Percentiles rank a stretch among this genome's conserved stretches.
These are phyloP conservation scores for Laguncularia racemosa DNA, from an alignment of 345 rosid genomes.

Conservation along the genomic window DNA sequence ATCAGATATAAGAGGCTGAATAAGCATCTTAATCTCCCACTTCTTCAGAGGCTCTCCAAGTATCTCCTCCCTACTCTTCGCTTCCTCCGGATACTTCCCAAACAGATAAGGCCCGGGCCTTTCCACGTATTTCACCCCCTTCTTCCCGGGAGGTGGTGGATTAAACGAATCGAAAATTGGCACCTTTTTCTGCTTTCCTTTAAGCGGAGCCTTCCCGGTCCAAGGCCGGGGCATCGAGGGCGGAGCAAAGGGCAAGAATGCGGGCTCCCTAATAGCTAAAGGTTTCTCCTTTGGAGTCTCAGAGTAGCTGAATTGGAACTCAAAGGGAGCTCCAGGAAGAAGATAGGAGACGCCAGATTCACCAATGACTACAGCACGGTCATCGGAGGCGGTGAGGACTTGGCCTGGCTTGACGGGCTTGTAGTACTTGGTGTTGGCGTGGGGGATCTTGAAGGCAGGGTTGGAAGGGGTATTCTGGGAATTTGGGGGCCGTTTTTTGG, in stretches of 20 bases:
- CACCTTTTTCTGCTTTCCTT: conserved; percentile 67
- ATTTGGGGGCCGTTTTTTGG: conserved; percentile 6
- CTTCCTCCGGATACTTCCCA: conserved; percentile 65
- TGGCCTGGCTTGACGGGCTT: conserved; percentile 74
- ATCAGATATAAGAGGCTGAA: conserved; percentile 60
- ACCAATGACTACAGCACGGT: conserved; percentile 59
- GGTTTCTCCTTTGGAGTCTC: conserved; percentile 83
- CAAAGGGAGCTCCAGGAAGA: conserved; percentile 92
- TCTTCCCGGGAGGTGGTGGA: conserved; percentile 52
- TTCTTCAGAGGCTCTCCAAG: conserved; percentile 77
- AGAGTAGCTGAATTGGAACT: conserved; percentile 88
- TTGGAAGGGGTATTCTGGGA: conserved; percentile 19
- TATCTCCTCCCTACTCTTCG: conserved; percentile 54
- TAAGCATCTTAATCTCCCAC: conserved; percentile 72
- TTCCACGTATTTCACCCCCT: conserved; percentile 60
- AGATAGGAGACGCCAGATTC: conserved; percentile 82
- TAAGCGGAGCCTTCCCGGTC: conserved; percentile 97
- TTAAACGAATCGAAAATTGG: conserved; percentile 70
- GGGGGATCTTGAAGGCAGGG: conserved; percentile 69
- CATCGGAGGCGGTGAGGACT: conserved; percentile 54
- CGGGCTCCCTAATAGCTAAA: conserved; percentile 85
- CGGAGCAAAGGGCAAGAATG: conserved; percentile 86
- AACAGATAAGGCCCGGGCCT: conserved; percentile 59
- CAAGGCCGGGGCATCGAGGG: conserved; percentile 96
- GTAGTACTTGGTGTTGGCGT: conserved; percentile 57